Percentiles rank a stretch among this genome's conserved stretches.
Evolutionary conservation across 371 early-diverging fungal genomes (phyloP).

Genomic region (Mortierella sp.): DNA sequence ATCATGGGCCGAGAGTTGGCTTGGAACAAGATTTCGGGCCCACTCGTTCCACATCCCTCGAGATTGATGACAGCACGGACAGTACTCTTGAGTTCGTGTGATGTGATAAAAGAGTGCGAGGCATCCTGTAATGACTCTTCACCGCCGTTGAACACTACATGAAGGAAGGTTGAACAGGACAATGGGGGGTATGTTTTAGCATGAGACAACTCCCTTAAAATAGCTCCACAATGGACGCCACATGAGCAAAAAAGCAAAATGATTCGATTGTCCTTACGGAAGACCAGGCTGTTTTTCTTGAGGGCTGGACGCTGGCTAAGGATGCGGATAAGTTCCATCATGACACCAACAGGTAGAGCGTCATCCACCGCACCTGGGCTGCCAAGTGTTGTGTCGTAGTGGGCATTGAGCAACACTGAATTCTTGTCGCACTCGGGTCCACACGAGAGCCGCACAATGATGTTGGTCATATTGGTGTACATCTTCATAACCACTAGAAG

Average conservation of each 20-base stretch:
- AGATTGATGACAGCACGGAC: slow-evolving; percentile 78
- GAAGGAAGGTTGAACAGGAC: not conserved
- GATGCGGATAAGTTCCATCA: slow-evolving; percentile 78
- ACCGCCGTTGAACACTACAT: slow-evolving; percentile 78
- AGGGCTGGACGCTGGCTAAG: slow-evolving; percentile 59
- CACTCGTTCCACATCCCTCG: slow-evolving; percentile 78
- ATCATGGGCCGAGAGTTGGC: slow-evolving; percentile 76
- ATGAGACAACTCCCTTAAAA: not conserved
- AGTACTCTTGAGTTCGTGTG: slow-evolving; percentile 63
- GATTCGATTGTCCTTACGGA: slow-evolving; percentile 55
- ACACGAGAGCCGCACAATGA: slow-evolving; percentile 77
- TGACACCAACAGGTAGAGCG: slow-evolving; percentile 75
- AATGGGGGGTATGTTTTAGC: not conserved
- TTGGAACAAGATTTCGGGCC: slow-evolving; percentile 80
- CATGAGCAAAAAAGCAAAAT: not conserved
- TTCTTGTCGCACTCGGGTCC: slow-evolving; percentile 71
- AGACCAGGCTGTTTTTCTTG: slow-evolving; percentile 65
- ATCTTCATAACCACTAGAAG: slow-evolving; percentile 66
- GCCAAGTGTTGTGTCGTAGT: slow-evolving; percentile 74
- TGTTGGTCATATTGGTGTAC: slow-evolving; percentile 77
- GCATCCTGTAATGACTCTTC: slow-evolving; percentile 84
- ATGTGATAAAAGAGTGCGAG: slow-evolving; percentile 78
- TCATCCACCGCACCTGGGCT: slow-evolving; percentile 77
- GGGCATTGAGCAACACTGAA: slow-evolving; percentile 74
- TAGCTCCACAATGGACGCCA: not conserved